Conservation (phyloP, 73 alveolate genomes). For the Diophrys appendiculata region DNA sequence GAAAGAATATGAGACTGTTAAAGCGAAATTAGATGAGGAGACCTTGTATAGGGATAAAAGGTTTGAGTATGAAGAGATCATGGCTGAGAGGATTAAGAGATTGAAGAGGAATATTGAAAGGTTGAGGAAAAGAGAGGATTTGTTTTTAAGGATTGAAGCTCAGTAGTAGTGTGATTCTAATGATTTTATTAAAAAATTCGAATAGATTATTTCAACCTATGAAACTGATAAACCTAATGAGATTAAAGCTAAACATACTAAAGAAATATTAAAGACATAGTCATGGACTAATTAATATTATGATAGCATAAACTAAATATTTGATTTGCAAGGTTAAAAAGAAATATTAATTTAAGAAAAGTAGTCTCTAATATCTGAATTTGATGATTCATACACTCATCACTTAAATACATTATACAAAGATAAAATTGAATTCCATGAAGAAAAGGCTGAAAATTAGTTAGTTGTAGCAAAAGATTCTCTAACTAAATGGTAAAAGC, state of each 20-base stretch:
- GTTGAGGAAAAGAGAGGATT: not conserved
- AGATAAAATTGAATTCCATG: too few relatives aligned
- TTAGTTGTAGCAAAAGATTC: not conserved
- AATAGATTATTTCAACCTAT: not conserved
- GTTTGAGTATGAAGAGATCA: not conserved
- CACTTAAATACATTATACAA: too few relatives aligned
- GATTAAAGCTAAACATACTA: not conserved
- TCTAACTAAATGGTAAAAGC: not conserved
- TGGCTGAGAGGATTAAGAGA: not conserved
- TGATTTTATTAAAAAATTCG: not conserved
- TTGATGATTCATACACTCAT: too few relatives aligned
- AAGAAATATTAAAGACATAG: not conserved
- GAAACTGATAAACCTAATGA: not conserved
- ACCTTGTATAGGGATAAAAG: not conserved
- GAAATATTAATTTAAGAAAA: too few relatives aligned
- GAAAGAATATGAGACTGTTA: not conserved
- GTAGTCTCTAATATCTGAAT: too few relatives aligned
- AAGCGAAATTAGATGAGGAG: not conserved
- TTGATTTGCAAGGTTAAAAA: not conserved
- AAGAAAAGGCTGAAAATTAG: too few relatives aligned
- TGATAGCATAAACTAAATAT: not conserved
- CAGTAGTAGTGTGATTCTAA: not conserved
- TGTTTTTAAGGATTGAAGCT: not conserved
- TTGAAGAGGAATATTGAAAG: not conserved
- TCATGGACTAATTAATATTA: not conserved